Evolutionary conservation across 2,329 filamentous ascomycete genomes (phyloP).

Genomic region (Fusarium keratoplasticum): DNA sequence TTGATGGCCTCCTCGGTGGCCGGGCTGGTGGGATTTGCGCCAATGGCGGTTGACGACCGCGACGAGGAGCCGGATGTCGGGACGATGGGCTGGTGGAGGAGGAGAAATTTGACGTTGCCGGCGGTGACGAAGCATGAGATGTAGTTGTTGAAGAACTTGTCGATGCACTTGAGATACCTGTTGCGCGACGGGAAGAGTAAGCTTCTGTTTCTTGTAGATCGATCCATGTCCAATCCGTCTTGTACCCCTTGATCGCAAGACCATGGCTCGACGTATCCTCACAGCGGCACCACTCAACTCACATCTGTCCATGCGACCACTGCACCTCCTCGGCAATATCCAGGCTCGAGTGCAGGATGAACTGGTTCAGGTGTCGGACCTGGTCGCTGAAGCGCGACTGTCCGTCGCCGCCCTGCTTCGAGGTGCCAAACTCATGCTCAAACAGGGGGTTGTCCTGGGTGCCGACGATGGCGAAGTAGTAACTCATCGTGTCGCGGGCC

Average conservation of each 20-base stretch:
- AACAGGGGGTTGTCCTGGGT: conserved; percentile 96
- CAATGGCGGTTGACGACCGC: conserved; percentile 76
- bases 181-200: conserved; percentile 1
- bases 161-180: conserved; percentile 96
- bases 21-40: conserved; percentile 85
- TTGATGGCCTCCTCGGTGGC: conserved; percentile 96
- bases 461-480: conserved; percentile 97
- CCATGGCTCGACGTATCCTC: background rate
- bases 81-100: conserved; percentile 83
- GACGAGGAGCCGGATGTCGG: conserved; percentile 56
- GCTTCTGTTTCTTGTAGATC: background rate
- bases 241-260: conserved; percentile 2
- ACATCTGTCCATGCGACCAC: conserved; percentile 90
- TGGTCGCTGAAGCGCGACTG: conserved; percentile 88
- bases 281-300: conserved; percentile 57
- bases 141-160: conserved; percentile 96
- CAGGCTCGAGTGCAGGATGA: conserved; percentile 92
- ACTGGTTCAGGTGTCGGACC: conserved; percentile 94
- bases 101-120: conserved; percentile 91
- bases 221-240: background rate
- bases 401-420: conserved; percentile 94
- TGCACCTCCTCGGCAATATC: conserved; percentile 97
- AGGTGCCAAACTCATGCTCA: conserved; percentile 96
- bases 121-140: conserved; percentile 95
- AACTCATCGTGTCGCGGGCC: conserved; percentile 77